These are phyloP conservation scores for Blepharisma stoltei DNA, from an alignment of 73 alveolate genomes.

Conservation along the genomic window DNA sequence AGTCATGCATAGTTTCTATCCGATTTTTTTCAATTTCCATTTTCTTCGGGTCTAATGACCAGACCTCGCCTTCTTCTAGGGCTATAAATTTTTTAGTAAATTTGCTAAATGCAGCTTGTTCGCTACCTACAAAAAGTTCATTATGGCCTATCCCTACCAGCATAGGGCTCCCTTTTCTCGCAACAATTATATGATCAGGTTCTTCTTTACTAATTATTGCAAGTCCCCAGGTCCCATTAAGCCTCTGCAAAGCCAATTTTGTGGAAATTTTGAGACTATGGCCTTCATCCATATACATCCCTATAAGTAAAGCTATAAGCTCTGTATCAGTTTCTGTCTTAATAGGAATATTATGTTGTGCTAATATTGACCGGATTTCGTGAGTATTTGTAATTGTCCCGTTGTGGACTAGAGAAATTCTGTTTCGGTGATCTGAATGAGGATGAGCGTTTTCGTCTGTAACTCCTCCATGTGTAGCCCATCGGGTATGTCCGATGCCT, in stretches of 20 bases:
- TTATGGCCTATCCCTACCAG: constrained; percentile 41
- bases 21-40: constrained; percentile 39
- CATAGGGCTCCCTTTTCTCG: constrained; percentile 60
- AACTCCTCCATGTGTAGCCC: constrained; percentile 95
- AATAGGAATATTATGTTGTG: constrained; percentile 50
- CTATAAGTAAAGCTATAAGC: constrained; percentile 71
- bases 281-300: constrained; percentile 52
- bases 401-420: constrained; percentile 76
- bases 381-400: constrained; percentile 76
- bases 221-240: constrained; percentile 61
- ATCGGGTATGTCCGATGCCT: constrained; percentile 90
- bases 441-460: constrained; percentile 90
- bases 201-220: constrained; percentile 48
- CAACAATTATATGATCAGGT: constrained; percentile 54
- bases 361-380: constrained; percentile 51
- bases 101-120: constrained; percentile 71
- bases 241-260: constrained; percentile 50
- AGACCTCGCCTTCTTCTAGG: constrained; percentile 73
- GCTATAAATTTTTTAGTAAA: constrained; percentile 66
- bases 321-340: constrained; percentile 78
- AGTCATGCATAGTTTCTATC: constrained; percentile 27
- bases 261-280: constrained; percentile 60
- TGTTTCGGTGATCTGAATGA: constrained; percentile 64
- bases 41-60: constrained; percentile 37
- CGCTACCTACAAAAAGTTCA: constrained; percentile 64